Evolutionary conservation across 148 eudicot genomes (phyloP).

Genomic region (Chenopodium quinoa): DNA sequence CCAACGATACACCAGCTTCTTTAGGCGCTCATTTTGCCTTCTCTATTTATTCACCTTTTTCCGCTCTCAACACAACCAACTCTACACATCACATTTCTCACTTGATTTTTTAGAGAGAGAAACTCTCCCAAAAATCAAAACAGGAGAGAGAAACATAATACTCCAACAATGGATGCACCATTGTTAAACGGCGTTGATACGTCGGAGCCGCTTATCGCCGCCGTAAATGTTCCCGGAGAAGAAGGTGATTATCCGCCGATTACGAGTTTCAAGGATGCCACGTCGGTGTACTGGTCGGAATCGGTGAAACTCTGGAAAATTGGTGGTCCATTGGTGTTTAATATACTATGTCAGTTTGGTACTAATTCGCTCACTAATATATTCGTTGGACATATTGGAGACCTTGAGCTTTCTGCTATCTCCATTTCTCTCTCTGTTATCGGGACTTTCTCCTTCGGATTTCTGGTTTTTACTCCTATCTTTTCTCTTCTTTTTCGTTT

Average conservation of each 20-base stretch:
- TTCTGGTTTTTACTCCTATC: conserved; percentile 42
- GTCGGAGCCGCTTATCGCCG: neutral
- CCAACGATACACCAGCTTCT: too few relatives aligned
- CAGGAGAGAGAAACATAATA: neutral
- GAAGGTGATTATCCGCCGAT: conserved; percentile 47
- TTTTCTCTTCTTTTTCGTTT: neutral
- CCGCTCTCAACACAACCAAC: too few relatives aligned
- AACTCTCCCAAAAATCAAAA: too few relatives aligned
- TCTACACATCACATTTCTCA: too few relatives aligned
- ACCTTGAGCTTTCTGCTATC: conserved; percentile 55
- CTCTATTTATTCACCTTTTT: too few relatives aligned
- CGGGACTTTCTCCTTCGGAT: conserved; percentile 61
- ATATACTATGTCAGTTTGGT: conserved; percentile 46
- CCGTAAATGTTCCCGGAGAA: conserved; percentile 16
- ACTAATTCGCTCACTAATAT: conserved; percentile 44
- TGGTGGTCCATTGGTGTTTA: conserved; percentile 47
- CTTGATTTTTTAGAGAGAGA: too few relatives aligned
- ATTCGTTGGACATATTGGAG: conserved; percentile 68
- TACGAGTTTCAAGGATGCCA: conserved; percentile 27
- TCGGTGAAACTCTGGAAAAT: conserved; percentile 53
- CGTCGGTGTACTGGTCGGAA: conserved; percentile 46
- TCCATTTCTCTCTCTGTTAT: conserved; percentile 55
- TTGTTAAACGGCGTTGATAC: conserved; percentile 23
- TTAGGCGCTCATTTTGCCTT: too few relatives aligned
- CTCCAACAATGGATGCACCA: conserved; percentile 30